phyloP scores from a whole-genome alignment of 352 stramenopile genomes.

The Lagenidium giganteum region DNA sequence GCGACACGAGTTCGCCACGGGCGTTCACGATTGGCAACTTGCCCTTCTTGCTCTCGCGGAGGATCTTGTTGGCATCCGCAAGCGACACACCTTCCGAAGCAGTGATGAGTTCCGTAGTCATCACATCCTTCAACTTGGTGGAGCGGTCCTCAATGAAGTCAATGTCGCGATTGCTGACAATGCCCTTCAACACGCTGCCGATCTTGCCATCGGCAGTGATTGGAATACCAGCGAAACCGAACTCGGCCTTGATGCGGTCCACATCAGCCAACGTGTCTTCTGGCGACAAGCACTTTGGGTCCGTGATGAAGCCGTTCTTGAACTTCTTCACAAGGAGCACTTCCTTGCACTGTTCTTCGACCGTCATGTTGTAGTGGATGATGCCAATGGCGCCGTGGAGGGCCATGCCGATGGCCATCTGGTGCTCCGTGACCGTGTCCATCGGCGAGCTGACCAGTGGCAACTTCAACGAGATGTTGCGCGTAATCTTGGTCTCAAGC shows the following conservation, averaged over 20 bases:
- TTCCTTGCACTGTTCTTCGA: slow-evolving; percentile 96
- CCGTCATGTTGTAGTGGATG: slow-evolving; percentile 99
- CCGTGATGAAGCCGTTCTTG: slow-evolving; percentile 99
- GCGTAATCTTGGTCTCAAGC: slow-evolving; percentile 92
- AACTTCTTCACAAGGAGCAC: slow-evolving; percentile 97
- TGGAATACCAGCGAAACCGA: slow-evolving; percentile 98
- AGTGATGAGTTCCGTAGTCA: slow-evolving; percentile 90
- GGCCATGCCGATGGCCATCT: slow-evolving; percentile 99
- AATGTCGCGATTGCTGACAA: slow-evolving; percentile 99
- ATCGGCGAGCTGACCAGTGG: slow-evolving; percentile 98
- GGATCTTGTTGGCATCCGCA: slow-evolving; percentile 96
- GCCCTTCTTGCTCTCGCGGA: slow-evolving; percentile 98
- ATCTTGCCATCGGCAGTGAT: slow-evolving; percentile 98
- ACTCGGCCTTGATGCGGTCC: slow-evolving; percentile 92
- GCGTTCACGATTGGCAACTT: slow-evolving; percentile 99
- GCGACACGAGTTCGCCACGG: slow-evolving; percentile 95
- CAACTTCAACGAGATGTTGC: slow-evolving; percentile 94
- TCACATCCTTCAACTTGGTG: slow-evolving; percentile 83
- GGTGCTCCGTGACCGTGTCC: slow-evolving; percentile 99
- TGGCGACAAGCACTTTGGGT: slow-evolving; percentile 95
- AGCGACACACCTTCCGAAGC: slow-evolving; percentile 94
- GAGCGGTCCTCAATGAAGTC: slow-evolving; percentile 96
- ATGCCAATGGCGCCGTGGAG: slow-evolving; percentile 99
- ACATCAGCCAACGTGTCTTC: slow-evolving; percentile 96
- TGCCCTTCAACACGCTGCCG: slow-evolving; percentile 96